Conservation (phyloP, 2,329 filamentous ascomycete genomes). For the Thermothelomyces thermophilus region DNA sequence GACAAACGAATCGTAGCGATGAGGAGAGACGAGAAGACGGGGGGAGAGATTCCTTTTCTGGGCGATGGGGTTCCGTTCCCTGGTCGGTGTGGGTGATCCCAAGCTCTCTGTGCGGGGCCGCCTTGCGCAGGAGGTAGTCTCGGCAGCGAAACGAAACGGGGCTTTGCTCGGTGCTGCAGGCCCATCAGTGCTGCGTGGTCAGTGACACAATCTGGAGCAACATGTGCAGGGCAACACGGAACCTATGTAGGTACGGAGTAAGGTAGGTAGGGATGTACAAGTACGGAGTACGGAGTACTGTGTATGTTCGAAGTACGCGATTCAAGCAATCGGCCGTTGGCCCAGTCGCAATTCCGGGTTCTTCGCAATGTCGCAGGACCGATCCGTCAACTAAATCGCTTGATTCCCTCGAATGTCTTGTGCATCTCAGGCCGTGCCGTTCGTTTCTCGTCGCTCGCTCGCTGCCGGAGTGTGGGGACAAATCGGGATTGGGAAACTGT, state of each 20-base stretch:
- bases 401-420: neutral
- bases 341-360: neutral
- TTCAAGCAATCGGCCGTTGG: neutral
- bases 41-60: neutral
- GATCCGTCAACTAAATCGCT: neutral
- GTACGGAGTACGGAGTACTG: too few species aligned
- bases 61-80: neutral
- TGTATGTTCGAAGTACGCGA: neutral
- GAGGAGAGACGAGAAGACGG: too few species aligned
- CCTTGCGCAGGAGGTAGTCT: too few species aligned
- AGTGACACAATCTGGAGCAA: neutral
- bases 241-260: too few species aligned
- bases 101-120: too few species aligned
- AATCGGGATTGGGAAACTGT: neutral
- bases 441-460: neutral
- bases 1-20: too few species aligned
- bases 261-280: too few species aligned
- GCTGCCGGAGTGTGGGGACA: neutral
- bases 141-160: too few species aligned
- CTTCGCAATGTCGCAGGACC: neutral
- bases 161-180: too few species aligned
- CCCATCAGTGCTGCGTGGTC: neutral
- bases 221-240: too few species aligned
- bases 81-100: too few species aligned
- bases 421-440: neutral